These are phyloP conservation scores for Seiridium unicorne DNA, from an alignment of 2,329 filamentous ascomycete species.

Conservation along the genomic window DNA sequence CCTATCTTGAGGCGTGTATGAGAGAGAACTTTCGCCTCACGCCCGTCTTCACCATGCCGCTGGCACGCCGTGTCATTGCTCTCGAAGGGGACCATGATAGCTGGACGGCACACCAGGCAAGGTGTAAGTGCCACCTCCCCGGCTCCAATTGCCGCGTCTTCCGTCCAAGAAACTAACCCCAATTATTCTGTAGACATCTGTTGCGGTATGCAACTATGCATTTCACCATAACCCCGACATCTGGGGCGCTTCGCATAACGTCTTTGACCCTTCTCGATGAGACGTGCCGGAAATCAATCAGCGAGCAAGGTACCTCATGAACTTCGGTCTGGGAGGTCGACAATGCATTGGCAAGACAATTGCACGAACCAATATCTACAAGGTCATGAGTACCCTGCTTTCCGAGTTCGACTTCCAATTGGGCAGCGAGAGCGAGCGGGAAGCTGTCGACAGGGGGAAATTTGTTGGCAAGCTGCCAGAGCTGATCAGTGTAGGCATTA, in stretches of 20 bases:
- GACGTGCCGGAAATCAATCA: conserved; percentile 1
- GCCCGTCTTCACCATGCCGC: conserved; percentile 1
- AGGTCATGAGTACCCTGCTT: neutral
- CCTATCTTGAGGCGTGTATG: neutral
- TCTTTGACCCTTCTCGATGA: conserved; percentile 1
- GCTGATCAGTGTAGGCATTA: conserved; percentile 1
- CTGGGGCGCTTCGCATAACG: conserved; percentile 5
- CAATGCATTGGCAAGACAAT: conserved; percentile 6
- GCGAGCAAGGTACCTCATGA: conserved; percentile 3
- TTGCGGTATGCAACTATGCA: conserved; percentile 1
- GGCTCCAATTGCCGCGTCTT: neutral
- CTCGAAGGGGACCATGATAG: neutral
- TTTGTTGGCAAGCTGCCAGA: conserved; percentile 1
- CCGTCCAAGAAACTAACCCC: neutral
- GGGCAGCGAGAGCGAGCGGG: neutral
- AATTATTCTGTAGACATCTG: neutral
- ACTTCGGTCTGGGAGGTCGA: neutral
- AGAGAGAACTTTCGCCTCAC: conserved; percentile 1
- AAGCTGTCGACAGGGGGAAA: neutral
- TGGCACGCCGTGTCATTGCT: neutral
- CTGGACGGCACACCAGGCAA: neutral
- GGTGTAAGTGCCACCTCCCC: neutral
- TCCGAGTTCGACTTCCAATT: neutral
- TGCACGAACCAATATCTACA: neutral
- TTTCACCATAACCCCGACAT: conserved; percentile 4